Percentiles rank a stretch among this genome's conserved stretches.
phyloP scores from a whole-genome alignment of 2,329 filamentous ascomycete species.

The Claviceps sp. region DNA sequence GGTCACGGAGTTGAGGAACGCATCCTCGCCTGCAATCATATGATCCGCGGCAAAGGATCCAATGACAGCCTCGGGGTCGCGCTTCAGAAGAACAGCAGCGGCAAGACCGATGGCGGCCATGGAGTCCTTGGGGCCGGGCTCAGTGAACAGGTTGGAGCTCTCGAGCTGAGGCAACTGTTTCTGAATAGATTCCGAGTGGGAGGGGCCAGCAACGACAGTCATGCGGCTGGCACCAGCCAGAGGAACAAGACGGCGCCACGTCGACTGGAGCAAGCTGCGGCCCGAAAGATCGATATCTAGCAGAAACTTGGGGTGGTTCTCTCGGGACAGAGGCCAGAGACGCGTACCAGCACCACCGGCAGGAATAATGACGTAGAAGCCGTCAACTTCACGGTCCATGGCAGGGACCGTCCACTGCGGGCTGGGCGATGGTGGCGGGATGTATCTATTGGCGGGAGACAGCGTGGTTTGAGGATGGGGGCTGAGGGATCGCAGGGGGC shows the following conservation, averaged over 20 bases:
- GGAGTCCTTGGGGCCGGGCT: constrained; percentile 15
- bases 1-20: constrained; percentile 13
- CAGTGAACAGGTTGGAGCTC: constrained; percentile 12
- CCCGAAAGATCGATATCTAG: constrained; percentile 14
- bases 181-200: constrained; percentile 13
- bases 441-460: constrained; percentile 7
- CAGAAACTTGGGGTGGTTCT: constrained; percentile 16
- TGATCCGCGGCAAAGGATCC: constrained; percentile 15
- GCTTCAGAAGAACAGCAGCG: constrained; percentile 13
- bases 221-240: constrained; percentile 13
- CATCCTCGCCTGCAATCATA: constrained; percentile 16
- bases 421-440: constrained; percentile 6
- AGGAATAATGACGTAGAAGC: constrained; percentile 15
- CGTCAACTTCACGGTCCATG: constrained; percentile 12
- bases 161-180: constrained; percentile 13
- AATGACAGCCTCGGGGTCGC: constrained; percentile 13
- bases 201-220: constrained; percentile 14
- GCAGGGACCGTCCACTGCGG: constrained; percentile 6
- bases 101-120: constrained; percentile 16
- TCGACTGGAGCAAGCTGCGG: constrained; percentile 14
- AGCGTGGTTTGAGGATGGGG: constrained; percentile 6
- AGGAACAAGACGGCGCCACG: constrained; percentile 14
- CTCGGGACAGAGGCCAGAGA: constrained; percentile 15
- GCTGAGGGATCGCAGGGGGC: constrained; percentile 7
- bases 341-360: constrained; percentile 16